phyloP scores from a whole-genome alignment of 2,329 filamentous ascomycete species.

The Colletotrichum limetticola region DNA sequence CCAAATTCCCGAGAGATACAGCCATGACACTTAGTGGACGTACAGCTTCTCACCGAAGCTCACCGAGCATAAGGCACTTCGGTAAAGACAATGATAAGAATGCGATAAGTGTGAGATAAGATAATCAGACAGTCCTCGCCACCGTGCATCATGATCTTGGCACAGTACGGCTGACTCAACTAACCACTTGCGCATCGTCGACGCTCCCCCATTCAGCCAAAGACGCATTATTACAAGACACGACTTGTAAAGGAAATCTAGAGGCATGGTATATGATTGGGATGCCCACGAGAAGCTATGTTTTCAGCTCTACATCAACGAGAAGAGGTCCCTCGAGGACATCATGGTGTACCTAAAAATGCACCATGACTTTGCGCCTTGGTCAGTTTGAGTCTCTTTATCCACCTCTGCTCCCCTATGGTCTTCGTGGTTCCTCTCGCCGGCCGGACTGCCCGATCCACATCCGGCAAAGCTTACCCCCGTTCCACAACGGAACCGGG shows the following conservation, averaged over 20 bases:
- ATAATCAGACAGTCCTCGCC: background rate
- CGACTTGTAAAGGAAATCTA: background rate
- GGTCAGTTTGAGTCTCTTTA: slow-evolving; percentile 57
- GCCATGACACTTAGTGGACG: background rate
- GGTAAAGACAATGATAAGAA: background rate
- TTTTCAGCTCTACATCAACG: slow-evolving; percentile 77
- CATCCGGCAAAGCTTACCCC: background rate
- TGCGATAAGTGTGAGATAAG: background rate
- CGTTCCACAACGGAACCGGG: background rate
- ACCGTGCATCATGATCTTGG: background rate
- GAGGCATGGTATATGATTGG: slow-evolving; percentile 60
- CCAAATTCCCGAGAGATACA: background rate
- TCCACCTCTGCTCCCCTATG: too few relatives aligned
- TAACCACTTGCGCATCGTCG: slow-evolving; percentile 29
- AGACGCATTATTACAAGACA: slow-evolving; percentile 10
- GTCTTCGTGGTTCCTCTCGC: slow-evolving; percentile 12
- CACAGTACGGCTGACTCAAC: slow-evolving; percentile 35
- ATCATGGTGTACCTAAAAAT: slow-evolving; percentile 78
- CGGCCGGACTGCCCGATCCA: slow-evolving; percentile 32
- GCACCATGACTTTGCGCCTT: slow-evolving; percentile 75
- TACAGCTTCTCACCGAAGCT: background rate
- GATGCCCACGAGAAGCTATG: slow-evolving; percentile 54
- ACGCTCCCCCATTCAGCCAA: background rate
- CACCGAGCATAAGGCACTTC: background rate
- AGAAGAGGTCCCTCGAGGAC: slow-evolving; percentile 78